Base-by-base conservation (phyloP, 805 yeast genomes). In the Saturnispora galanensis region DNA sequence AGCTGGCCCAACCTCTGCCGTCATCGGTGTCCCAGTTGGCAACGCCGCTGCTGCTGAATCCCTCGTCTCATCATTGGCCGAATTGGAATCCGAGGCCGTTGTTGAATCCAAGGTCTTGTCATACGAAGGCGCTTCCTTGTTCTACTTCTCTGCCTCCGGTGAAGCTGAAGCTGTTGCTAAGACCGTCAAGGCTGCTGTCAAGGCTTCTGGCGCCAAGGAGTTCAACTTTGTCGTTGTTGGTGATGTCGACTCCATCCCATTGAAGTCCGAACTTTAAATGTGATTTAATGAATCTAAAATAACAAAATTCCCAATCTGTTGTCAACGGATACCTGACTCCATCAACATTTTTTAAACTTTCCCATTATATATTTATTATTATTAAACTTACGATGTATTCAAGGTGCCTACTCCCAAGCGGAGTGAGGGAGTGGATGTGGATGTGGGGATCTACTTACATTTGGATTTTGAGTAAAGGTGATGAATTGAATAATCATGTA, bases 161-260 rank as follows among this genome's bases (percentile, higher is more conserved):
- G 68, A 73, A 52, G 76, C 88, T 48, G 62, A 74, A 10, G 68
- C 66, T 42, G 87, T 82, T 50, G 63, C 83, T 42, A 64, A 70
- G 48, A 75, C 78, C 57, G 76, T 87, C 62, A 74, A 76, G 62
- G 66, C 73, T 56, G 74, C 81, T 54, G 76, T 77, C 48, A 64
- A 66, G 44, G 75, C 77, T 31, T 62, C 68, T 38, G 54, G 66
- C 31, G 62, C 67, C 43, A 63, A 69, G 45, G 78, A 78, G 59
- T 81, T 80, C 71, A 87, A 81, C 71, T 81, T 84, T 60, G 93
- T 82, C 53, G 96, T 93, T 51, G 81, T 86, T 50, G 98, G 97
- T 68, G 82, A 87, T 66, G 78, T 82, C 50, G 81, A 79, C 61
- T 79, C 77, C 53, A 78, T 90, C 69, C 97, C 98, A 59, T 84